Conservation (phyloP, 495 filamentous ascomycete genomes). For the Tuber brumale region DNA sequence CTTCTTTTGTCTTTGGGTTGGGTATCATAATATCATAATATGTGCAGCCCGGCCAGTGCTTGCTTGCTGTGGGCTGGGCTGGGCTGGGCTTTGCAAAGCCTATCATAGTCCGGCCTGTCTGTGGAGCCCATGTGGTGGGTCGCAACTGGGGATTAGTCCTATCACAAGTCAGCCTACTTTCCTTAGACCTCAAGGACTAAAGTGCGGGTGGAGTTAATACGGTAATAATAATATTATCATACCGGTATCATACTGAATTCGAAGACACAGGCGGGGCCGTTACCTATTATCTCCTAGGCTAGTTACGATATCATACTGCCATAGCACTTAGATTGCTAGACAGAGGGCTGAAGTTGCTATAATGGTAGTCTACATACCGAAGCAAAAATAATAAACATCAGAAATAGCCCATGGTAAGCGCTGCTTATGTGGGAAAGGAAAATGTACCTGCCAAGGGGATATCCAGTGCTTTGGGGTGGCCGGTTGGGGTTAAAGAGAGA, state of each 20-base stretch:
- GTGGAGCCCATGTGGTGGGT: not conserved
- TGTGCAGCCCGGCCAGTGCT: not conserved
- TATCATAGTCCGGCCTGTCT: too few species aligned
- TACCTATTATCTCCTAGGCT: too few species aligned
- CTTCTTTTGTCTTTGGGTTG: not conserved
- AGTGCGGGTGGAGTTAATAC: not conserved
- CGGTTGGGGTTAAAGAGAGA: not conserved
- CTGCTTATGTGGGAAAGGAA: not conserved
- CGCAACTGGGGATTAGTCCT: not conserved
- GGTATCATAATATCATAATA: too few species aligned
- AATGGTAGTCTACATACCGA: not conserved
- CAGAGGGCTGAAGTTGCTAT: not conserved
- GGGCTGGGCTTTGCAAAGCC: too few species aligned
- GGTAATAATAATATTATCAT: too few species aligned
- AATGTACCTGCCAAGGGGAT: not conserved
- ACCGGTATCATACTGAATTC: too few species aligned
- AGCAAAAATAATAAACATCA: not conserved
- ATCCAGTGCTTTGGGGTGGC: not conserved
- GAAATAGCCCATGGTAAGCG: not conserved
- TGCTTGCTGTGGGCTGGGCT: not conserved
- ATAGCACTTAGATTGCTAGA: too few species aligned
- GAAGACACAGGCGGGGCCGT: too few species aligned
- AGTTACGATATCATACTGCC: too few species aligned
- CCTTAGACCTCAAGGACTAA: not conserved
- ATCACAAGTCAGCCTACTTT: not conserved